phyloP scores from a whole-genome alignment of 2,329 filamentous ascomycete species.

The Cytospora schulzeri region DNA sequence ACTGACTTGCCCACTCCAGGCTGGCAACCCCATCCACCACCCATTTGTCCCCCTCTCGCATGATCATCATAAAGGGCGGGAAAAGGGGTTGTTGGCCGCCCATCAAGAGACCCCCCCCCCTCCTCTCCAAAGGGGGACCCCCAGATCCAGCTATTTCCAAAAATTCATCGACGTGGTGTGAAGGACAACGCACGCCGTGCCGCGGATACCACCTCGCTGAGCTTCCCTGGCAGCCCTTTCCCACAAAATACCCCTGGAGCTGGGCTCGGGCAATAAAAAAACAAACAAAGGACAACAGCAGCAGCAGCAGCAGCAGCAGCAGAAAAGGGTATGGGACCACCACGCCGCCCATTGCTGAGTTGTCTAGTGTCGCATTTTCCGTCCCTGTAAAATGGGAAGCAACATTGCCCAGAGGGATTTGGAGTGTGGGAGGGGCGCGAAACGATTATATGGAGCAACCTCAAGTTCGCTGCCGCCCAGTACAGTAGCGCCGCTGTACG shows the following conservation, averaged over 20 bases:
- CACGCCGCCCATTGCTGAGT: conserved; percentile 24
- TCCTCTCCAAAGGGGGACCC: neutral
- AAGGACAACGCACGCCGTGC: conserved; percentile 23
- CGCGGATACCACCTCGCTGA: conserved; percentile 21
- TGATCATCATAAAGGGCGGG: neutral
- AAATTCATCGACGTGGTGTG: conserved; percentile 13
- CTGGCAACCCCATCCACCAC: conserved; percentile 4
- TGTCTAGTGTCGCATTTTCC: conserved; percentile 18
- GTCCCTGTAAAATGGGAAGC: conserved; percentile 7
- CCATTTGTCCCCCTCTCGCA: neutral
- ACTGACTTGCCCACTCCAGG: conserved; percentile 10
- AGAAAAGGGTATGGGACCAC: conserved; percentile 20
- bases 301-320: too few relatives aligned
- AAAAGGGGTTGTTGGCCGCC: neutral
- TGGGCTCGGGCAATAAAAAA: conserved; percentile 2
- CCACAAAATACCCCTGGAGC: conserved; percentile 22
- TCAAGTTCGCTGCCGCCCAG: conserved; percentile 19
- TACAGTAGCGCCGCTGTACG: conserved; percentile 27
- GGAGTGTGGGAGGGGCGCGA: conserved; percentile 23
- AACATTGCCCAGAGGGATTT: conserved; percentile 7
- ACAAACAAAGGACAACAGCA: too few relatives aligned
- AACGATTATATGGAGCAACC: conserved; percentile 19
- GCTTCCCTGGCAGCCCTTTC: conserved; percentile 16
- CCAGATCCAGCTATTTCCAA: conserved; percentile 10
- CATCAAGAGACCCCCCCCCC: neutral